Evolutionary conservation across 2,329 filamentous ascomycete genomes (phyloP).

Genomic region (Exophiala phaeomuriformis): DNA sequence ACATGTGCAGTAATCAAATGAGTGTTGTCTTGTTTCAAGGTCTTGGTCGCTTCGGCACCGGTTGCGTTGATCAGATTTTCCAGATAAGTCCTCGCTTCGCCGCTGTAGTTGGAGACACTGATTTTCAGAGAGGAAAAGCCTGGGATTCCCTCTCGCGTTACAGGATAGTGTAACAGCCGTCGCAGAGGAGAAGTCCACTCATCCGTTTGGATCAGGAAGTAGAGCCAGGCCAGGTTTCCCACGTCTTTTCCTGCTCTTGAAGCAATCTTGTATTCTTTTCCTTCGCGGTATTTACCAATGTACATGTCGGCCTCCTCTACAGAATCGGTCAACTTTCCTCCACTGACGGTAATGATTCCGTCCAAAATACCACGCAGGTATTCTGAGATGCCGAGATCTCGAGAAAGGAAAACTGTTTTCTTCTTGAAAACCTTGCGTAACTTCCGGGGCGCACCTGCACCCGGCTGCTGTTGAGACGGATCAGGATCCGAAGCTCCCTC

Average conservation of each 20-base stretch:
- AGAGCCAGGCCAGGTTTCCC: slow-evolving; percentile 89
- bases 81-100: slow-evolving; percentile 85
- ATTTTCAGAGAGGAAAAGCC: slow-evolving; percentile 72
- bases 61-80: slow-evolving; percentile 81
- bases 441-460: slow-evolving; percentile 33
- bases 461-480: slow-evolving; percentile 20
- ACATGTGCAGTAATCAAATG: slow-evolving; percentile 88
- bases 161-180: slow-evolving; percentile 80
- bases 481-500: slow-evolving; percentile 56
- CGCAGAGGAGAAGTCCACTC: slow-evolving; percentile 79
- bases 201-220: slow-evolving; percentile 81
- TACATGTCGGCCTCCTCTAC: slow-evolving; percentile 71
- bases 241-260: slow-evolving; percentile 73
- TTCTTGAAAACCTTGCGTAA: slow-evolving; percentile 65
- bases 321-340: slow-evolving; percentile 59
- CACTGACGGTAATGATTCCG: slow-evolving; percentile 63
- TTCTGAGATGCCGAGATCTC: slow-evolving; percentile 63
- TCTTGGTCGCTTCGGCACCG: slow-evolving; percentile 87
- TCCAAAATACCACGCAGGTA: slow-evolving; percentile 61
- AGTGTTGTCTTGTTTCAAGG: slow-evolving; percentile 90
- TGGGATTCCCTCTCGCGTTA: slow-evolving; percentile 67
- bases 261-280: slow-evolving; percentile 67
- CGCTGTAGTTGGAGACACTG: slow-evolving; percentile 92
- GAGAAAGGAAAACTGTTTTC: slow-evolving; percentile 68
- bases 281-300: slow-evolving; percentile 80